phyloP scores from a whole-genome alignment of 345 rosid species.

The Ailanthus altissimus region DNA sequence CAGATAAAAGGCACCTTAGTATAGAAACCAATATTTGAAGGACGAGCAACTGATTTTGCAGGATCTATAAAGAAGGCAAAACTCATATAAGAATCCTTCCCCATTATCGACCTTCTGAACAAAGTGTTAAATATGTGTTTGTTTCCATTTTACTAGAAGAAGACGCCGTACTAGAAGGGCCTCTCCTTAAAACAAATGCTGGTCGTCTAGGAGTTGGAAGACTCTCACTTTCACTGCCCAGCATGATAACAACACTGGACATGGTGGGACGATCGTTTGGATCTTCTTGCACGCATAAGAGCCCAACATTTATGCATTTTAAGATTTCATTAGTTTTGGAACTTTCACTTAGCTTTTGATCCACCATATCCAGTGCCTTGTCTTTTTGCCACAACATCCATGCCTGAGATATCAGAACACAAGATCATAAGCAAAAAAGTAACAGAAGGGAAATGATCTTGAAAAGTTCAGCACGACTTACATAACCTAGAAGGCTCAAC shows the following conservation, averaged over 20 bases:
- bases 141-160: no score
- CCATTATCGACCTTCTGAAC: no score
- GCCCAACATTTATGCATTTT: slow-evolving; percentile 55
- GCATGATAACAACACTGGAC: slow-evolving; percentile 50
- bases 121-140: no score
- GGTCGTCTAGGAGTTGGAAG: slow-evolving; percentile 54
- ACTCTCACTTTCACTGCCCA: slow-evolving; percentile 33
- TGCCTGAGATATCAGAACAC: slow-evolving; percentile 33
- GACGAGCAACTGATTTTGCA: no score
- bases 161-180: slow-evolving; percentile 34
- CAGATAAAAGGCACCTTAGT: no score
- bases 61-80: no score
- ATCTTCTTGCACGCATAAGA: slow-evolving; percentile 59
- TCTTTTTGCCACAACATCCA: slow-evolving; percentile 55
- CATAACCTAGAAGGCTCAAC: slow-evolving; percentile 26
- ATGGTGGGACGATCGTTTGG: slow-evolving; percentile 58
- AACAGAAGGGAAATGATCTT: background rate
- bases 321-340: slow-evolving; percentile 27
- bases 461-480: slow-evolving; percentile 14
- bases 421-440: background rate
- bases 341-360: slow-evolving; percentile 28
- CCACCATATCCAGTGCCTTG: slow-evolving; percentile 40
- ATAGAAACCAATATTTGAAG: no score
- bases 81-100: no score
- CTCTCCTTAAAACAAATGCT: slow-evolving; percentile 41